Evolutionary conservation across 306 rosid species (phyloP), one percentile per base, ranked within the genome.

Genomic region (Lupinus albus): DNA sequence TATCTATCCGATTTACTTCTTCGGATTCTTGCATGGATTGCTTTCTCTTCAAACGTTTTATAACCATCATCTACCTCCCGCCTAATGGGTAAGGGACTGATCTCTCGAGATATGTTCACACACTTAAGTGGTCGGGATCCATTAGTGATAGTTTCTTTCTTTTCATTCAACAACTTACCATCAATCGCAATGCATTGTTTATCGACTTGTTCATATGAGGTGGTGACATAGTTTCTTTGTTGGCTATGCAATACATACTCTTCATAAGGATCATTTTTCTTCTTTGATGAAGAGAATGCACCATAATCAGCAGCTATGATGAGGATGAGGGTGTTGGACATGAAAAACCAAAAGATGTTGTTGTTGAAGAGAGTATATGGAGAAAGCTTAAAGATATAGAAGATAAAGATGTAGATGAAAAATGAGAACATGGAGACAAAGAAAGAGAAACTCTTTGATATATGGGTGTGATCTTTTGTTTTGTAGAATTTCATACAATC

Each of bases 321-420:
- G 88, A 93, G 77, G 71, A 93, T 71, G 47, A 93, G 89, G 28
- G 88, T 83, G 83, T 87, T 89, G 67, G 91, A 81, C 68, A 93
- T 73, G 68, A 75, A 77, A 56, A 93, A 89, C 98, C 96, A 93
- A 64, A 93, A 93, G 57, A 83, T 80, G 79, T 85, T 76, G 77
- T 76, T 82, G 61, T 66, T 68, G 39, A 89, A 49, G 59, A 92
- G 81, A 63, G 84, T 13, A 13, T 72, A 82, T 60, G 82, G 88
- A 66, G 95, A 84, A 49, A 82, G 85, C n/a, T 86, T 84, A 80
- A 88, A 85, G n/a, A 67, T 15, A 36, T 86, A 84, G 53, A 89
- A 78, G 72, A 84, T 18, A 10, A 83, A 84, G 32, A 76, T 41
- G 72, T 74, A 93, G 57, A 86, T 21, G 49, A 82, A 80, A 71